phyloP scores from a whole-genome alignment of 495 filamentous ascomycete species.

The Penicillium tannophilum region DNA sequence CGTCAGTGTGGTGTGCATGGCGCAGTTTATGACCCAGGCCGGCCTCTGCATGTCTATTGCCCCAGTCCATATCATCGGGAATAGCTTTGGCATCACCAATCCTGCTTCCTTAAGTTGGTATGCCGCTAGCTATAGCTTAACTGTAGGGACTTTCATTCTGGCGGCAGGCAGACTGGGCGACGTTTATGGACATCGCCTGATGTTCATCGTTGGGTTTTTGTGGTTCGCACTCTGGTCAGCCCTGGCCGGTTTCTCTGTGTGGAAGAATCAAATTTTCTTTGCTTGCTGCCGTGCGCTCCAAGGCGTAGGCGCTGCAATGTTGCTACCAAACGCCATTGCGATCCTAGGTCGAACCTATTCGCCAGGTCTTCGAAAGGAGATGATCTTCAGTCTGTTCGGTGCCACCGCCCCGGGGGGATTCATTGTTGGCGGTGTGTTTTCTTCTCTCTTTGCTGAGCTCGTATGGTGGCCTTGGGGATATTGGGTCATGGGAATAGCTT shows the following conservation, averaged over 20 bases:
- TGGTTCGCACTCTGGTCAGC: slow-evolving; percentile 66
- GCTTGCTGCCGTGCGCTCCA: slow-evolving; percentile 49
- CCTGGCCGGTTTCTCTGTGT: slow-evolving; percentile 54
- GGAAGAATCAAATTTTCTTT: slow-evolving; percentile 39
- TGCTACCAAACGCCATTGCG: slow-evolving; percentile 53
- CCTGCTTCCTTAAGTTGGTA: slow-evolving; percentile 49
- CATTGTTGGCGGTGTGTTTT: slow-evolving; percentile 53
- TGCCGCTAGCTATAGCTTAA: slow-evolving; percentile 54
- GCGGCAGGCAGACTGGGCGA: slow-evolving; percentile 66
- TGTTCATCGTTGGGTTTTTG: slow-evolving; percentile 62
- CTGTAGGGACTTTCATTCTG: slow-evolving; percentile 66
- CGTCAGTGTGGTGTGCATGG: slow-evolving; percentile 44
- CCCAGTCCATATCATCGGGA: slow-evolving; percentile 47
- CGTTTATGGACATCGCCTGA: slow-evolving; percentile 60
- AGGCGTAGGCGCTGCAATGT: slow-evolving; percentile 55
- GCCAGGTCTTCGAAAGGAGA: slow-evolving; percentile 55
- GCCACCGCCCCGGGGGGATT: slow-evolving; percentile 59
- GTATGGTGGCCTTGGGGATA: slow-evolving; percentile 67
- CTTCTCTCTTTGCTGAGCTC: slow-evolving; percentile 50
- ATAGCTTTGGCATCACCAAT: slow-evolving; percentile 40
- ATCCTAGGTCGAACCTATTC: slow-evolving; percentile 46
- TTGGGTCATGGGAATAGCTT: slow-evolving; percentile 56
- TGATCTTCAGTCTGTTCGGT: slow-evolving; percentile 64
- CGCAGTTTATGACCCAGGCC: slow-evolving; percentile 49
- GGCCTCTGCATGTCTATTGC: slow-evolving; percentile 40